Conservation (phyloP, 768 basidiomycete species). For the Xerocomellus chrysenteron region DNA sequence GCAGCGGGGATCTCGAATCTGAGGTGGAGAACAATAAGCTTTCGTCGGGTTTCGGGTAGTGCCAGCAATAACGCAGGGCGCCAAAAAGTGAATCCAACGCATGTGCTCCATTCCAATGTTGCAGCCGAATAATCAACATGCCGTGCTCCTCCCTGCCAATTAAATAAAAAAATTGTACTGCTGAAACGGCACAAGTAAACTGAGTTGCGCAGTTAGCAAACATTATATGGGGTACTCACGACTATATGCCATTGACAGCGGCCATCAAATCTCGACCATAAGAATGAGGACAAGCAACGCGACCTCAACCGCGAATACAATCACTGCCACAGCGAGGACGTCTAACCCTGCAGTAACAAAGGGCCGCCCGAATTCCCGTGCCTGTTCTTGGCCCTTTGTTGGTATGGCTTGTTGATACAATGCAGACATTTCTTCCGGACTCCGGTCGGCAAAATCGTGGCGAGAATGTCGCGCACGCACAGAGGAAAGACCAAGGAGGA, state of each 20-base stretch:
- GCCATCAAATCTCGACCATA: conserved; percentile 14
- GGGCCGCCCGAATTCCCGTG: conserved; percentile 69
- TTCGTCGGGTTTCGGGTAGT: conserved; percentile 1
- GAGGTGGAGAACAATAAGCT: conserved; percentile 6
- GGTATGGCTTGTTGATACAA: conserved; percentile 40
- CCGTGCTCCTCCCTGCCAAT: conserved; percentile 10
- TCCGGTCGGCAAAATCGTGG: conserved; percentile 74
- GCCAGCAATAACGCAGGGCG: neutral
- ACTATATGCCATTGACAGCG: conserved; percentile 13
- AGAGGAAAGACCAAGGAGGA: conserved; percentile 59
- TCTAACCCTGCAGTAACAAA: conserved; percentile 83
- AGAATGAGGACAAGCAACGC: conserved; percentile 64
- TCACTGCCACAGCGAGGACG: conserved; percentile 50
- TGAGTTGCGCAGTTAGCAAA: neutral
- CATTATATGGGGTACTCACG: conserved; percentile 5
- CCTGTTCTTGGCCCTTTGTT: conserved; percentile 60
- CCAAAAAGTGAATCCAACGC: too few relatives aligned
- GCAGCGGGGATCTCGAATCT: conserved; percentile 28
- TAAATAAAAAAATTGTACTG: conserved; percentile 12
- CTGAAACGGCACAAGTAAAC: neutral
- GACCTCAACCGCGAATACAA: conserved; percentile 66
- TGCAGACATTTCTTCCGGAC: conserved; percentile 32
- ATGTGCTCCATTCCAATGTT: neutral
- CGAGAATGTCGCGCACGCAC: conserved; percentile 62
- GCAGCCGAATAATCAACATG: conserved; percentile 3